Evolutionary conservation across 2,329 filamentous ascomycete species (phyloP), one percentile per base, ranked within the genome.

Genomic region (Colletotrichum sp.): DNA sequence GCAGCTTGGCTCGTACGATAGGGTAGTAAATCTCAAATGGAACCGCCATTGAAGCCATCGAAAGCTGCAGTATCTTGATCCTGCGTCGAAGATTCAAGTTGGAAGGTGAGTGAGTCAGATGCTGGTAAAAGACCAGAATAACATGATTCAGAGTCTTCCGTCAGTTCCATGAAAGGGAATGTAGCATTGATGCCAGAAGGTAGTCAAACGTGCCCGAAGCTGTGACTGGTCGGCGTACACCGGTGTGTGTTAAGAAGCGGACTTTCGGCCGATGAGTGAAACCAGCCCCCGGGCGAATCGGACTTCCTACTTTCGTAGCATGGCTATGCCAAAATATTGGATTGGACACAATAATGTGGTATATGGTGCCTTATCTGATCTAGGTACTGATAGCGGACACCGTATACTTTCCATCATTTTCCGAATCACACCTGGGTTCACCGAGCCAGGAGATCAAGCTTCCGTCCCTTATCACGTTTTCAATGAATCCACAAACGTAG

Each of bases 181-280:
- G 55, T 59, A 28, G 21, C 24, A 28, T 26, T 28, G 13, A 57
- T 28, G 55, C 13, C 13, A 59, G 26, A 59, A 26, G 8, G 16
- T 16, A 15, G 55, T 28, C 55, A 59, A 59, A 59, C 55, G 6
- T 6, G 15, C 24, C 21, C 24, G 10, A 9, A 15, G 13, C 21
- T 28, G 24, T 59, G 55, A 16, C 21, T 59, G 7, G 55, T 59
- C 55, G 24, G 55, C 26, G 24, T 16, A 59, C 55, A 28, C 55
- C 24, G 55, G 55, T 28, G 55, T 59, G 55, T 59, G 9, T 59
- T 16, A 26, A 59, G 21, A 59, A 26, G 55, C 55, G 55, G 55
- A 59, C 55, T 59, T 59, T 59, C 55, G 55, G 55, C 55, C 55
- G 55, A 59, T 28, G 55, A 59, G 13, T 26, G 55, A 12, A 59